Evolutionary conservation across 768 basidiomycete species (phyloP).

Genomic region (Lactarius indigo): DNA sequence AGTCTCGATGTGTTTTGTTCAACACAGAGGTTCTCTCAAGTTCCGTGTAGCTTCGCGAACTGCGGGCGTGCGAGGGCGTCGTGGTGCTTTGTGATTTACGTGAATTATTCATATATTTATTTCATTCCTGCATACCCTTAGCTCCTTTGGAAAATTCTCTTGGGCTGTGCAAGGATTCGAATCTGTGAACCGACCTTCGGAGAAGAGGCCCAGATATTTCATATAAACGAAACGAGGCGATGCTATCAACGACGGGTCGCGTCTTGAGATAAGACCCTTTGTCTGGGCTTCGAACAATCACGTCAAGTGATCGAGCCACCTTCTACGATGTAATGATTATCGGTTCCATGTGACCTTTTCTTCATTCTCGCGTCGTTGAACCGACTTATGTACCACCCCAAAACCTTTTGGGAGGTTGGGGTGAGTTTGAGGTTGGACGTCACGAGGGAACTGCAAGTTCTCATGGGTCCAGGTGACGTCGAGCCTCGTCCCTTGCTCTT

Average conservation of each 20-base stretch:
- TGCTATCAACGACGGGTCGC: neutral
- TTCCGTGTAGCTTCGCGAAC: slow-evolving; percentile 11
- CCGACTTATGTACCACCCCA: neutral
- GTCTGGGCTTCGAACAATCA: neutral
- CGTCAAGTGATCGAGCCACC: neutral
- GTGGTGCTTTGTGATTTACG: neutral
- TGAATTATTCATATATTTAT: neutral
- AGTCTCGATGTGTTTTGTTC: neutral
- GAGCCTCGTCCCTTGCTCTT: neutral
- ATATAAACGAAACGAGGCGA: neutral
- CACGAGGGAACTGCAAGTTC: neutral
- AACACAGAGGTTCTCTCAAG: neutral
- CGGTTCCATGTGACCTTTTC: neutral
- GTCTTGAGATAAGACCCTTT: neutral
- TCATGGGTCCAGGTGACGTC: neutral
- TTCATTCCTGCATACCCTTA: neutral
- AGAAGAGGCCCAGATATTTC: neutral
- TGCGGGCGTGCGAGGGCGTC: neutral
- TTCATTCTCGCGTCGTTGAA: neutral
- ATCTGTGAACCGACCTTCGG: neutral
- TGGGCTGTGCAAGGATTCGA: neutral
- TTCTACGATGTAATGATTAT: neutral
- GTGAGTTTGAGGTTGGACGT: neutral
- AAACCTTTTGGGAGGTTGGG: neutral
- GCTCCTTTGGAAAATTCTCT: neutral